phyloP scores from a whole-genome alignment of 805 yeast genomes.

The Metschnikowia kunwiensis region DNA sequence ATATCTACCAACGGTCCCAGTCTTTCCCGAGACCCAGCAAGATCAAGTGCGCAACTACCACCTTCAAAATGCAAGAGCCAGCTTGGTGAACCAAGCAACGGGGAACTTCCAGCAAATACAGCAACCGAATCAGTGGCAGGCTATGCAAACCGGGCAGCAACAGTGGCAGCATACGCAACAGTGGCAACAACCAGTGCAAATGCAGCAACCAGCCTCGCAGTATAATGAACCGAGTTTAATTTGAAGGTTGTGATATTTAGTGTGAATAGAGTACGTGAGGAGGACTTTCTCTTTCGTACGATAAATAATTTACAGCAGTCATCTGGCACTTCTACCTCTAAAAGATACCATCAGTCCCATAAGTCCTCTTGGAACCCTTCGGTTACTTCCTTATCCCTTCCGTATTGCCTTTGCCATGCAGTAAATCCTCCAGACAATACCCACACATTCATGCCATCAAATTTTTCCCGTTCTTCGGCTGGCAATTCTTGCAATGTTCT shows the following conservation, averaged over 20 bases:
- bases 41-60: conserved; percentile 37
- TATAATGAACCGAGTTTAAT: conserved; percentile 27
- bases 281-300: too few species aligned
- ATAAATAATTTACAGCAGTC: conserved; percentile 1
- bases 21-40: conserved; percentile 57
- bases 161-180: conserved; percentile 11
- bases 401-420: conserved; percentile 76
- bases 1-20: conserved; percentile 59
- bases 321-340: too few species aligned
- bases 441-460: conserved; percentile 50
- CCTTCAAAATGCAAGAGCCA: conserved; percentile 36
- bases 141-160: conserved; percentile 4
- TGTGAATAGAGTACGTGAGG: too few species aligned
- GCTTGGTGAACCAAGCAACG: conserved; percentile 17
- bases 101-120: conserved; percentile 11
- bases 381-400: conserved; percentile 62
- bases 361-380: conserved; percentile 41
- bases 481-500: conserved; percentile 40
- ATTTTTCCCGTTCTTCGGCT: conserved; percentile 22
- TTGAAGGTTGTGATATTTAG: too few species aligned
- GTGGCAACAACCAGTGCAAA: conserved; percentile 7
- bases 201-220: conserved; percentile 7
- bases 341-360: conserved; percentile 33
- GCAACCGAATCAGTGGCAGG: conserved; percentile 11
- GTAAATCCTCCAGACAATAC: conserved; percentile 83